Evolutionary conservation across 495 filamentous ascomycete genomes (phyloP).

Genomic region (Xylaria sp.): DNA sequence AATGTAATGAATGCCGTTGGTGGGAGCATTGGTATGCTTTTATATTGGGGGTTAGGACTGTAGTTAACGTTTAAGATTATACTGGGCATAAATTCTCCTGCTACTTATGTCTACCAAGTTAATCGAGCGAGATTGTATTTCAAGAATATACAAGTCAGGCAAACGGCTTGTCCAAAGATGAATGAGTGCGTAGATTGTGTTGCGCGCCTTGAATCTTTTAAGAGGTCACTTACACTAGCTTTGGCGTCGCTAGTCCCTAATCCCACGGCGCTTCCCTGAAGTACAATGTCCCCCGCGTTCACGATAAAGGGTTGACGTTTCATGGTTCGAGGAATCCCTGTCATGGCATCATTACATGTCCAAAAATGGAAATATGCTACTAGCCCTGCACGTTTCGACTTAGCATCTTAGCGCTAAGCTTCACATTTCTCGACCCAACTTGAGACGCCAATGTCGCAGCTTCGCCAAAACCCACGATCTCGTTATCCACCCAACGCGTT

Average conservation of each 20-base stretch:
- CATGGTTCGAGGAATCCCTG: slow-evolving; percentile 15
- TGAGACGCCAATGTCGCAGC: slow-evolving; percentile 25
- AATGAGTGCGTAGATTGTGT: too few relatives aligned
- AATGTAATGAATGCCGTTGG: neutral
- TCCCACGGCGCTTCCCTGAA: neutral
- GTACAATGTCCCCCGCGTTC: slow-evolving; percentile 2
- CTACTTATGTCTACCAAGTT: too few relatives aligned
- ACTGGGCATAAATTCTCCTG: too few relatives aligned
- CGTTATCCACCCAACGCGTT: slow-evolving; percentile 8
- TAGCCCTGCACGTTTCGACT: slow-evolving; percentile 10
- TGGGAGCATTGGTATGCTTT: too few relatives aligned
- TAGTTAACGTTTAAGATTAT: too few relatives aligned
- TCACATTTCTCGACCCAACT: slow-evolving; percentile 21
- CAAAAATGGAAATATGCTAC: slow-evolving; percentile 9
- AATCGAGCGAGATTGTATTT: too few relatives aligned
- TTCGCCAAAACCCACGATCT: slow-evolving; percentile 9
- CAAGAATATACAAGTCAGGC: too few relatives aligned
- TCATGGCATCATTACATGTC: neutral
- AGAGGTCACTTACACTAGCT: too few relatives aligned
- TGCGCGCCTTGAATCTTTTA: too few relatives aligned
- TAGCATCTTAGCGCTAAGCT: slow-evolving; percentile 19
- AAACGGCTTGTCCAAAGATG: too few relatives aligned
- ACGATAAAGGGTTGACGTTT: slow-evolving; percentile 5
- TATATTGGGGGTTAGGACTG: too few relatives aligned
- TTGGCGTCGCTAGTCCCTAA: neutral